Conservation (phyloP, 306 rosid species). For the Clitoria ternatea region DNA sequence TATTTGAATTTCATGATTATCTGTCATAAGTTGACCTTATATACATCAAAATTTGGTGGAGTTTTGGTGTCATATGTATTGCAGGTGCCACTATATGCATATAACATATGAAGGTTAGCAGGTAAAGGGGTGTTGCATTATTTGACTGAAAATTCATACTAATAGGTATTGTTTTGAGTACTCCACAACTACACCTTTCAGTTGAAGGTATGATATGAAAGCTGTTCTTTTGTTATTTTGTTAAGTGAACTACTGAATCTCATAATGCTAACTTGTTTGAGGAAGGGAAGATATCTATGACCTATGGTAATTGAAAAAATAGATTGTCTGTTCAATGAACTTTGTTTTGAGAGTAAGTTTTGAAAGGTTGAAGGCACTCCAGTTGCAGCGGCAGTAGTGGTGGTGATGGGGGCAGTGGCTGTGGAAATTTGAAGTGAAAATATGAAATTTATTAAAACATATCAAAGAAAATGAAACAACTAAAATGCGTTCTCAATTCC, state of each 20-base stretch:
- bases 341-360: background rate
- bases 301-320: constrained; percentile 17
- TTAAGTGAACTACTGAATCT: constrained; percentile 19
- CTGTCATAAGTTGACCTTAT: constrained; percentile 20
- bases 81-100: constrained; percentile 42
- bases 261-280: background rate
- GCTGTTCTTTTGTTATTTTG: background rate
- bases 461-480: background rate
- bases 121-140: constrained; percentile 27
- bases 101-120: constrained; percentile 7
- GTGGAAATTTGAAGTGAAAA: background rate
- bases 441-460: background rate
- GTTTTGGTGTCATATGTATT: constrained; percentile 43
- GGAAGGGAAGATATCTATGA: background rate
- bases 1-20: constrained; percentile 31
- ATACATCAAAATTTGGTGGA: constrained; percentile 32
- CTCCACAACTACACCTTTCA: background rate
- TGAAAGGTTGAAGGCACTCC: background rate
- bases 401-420: background rate
- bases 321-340: background rate
- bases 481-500: background rate
- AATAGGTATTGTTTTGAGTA: background rate
- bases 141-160: constrained; percentile 16
- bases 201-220: constrained; percentile 17
- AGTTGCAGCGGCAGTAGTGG: background rate